Conservation (phyloP, 2,329 filamentous ascomycete genomes). For the Aurifilum marmelostoma region DNA sequence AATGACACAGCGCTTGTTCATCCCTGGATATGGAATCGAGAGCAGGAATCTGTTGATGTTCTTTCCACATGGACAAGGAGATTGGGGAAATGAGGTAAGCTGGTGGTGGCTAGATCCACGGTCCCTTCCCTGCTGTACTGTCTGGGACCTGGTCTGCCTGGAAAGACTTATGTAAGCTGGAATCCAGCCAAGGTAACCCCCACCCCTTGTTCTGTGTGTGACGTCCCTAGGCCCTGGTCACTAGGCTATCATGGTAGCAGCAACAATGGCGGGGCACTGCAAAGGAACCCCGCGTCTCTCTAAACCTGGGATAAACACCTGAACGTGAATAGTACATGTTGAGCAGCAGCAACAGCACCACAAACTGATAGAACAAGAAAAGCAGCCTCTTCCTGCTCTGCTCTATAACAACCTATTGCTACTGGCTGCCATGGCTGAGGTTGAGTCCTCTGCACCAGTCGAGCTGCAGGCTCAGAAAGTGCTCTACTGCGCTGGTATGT, state of each 20-base stretch:
- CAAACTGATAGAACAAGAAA: not conserved
- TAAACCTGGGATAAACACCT: slow-evolving; percentile 9
- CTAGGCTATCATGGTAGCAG: not conserved
- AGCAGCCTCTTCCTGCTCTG: not conserved
- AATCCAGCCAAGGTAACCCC: not conserved
- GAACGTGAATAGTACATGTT: not conserved
- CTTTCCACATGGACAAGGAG: not conserved
- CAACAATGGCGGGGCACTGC: slow-evolving; percentile 15
- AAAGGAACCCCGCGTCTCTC: slow-evolving; percentile 9
- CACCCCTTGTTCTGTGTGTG: slow-evolving; percentile 4
- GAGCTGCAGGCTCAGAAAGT: slow-evolving; percentile 58
- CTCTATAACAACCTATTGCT: not conserved
- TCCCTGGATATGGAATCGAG: not conserved
- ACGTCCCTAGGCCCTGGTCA: slow-evolving; percentile 7
- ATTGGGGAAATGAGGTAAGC: not conserved
- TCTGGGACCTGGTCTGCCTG: not conserved
- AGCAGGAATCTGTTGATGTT: too few species aligned
- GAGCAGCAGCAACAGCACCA: not conserved
- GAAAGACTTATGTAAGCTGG: slow-evolving; percentile 6
- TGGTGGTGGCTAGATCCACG: too few species aligned
- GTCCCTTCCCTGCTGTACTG: not conserved
- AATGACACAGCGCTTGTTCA: not conserved
- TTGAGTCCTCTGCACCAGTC: slow-evolving; percentile 47
- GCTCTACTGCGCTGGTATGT: slow-evolving; percentile 62
- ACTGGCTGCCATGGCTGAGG: slow-evolving; percentile 54